Percentiles rank a stretch among this genome's conserved stretches.
Evolutionary conservation across 257 asterid genomes (phyloP).

Genomic region (Capsicum chinense): DNA sequence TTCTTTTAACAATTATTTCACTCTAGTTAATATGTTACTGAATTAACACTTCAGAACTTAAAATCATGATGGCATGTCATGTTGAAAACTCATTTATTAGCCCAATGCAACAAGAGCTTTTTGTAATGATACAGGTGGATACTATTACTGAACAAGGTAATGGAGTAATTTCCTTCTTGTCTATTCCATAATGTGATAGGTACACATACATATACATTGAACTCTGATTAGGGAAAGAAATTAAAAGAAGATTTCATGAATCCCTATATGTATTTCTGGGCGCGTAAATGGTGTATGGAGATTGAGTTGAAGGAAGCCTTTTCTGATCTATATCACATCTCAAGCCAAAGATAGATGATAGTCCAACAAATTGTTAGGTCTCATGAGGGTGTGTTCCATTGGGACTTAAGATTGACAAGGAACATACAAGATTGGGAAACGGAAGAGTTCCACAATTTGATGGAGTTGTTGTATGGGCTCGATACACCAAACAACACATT

Average conservation of each 20-base stretch:
- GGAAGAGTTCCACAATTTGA: too few species aligned
- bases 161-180: background rate
- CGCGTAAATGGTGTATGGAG: too few species aligned
- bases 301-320: too few species aligned
- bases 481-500: too few species aligned
- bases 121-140: constrained; percentile 16
- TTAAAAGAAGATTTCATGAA: background rate
- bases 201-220: constrained; percentile 11
- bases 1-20: constrained; percentile 22
- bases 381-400: too few species aligned
- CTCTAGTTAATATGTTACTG: constrained; percentile 13
- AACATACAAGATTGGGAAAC: too few species aligned
- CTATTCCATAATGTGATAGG: background rate
- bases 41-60: constrained; percentile 10
- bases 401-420: too few species aligned
- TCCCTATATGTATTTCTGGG: background rate
- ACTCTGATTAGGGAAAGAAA: constrained; percentile 9
- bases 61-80: background rate
- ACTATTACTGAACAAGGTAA: background rate
- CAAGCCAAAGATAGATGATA: too few species aligned
- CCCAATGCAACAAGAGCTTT: constrained; percentile 11
- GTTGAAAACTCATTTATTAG: background rate
- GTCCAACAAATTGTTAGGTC: too few species aligned
- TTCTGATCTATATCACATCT: too few species aligned
- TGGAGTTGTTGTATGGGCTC: too few species aligned